Evolutionary conservation across 768 basidiomycete genomes (phyloP).

Genomic region (Ramaria rubella): DNA sequence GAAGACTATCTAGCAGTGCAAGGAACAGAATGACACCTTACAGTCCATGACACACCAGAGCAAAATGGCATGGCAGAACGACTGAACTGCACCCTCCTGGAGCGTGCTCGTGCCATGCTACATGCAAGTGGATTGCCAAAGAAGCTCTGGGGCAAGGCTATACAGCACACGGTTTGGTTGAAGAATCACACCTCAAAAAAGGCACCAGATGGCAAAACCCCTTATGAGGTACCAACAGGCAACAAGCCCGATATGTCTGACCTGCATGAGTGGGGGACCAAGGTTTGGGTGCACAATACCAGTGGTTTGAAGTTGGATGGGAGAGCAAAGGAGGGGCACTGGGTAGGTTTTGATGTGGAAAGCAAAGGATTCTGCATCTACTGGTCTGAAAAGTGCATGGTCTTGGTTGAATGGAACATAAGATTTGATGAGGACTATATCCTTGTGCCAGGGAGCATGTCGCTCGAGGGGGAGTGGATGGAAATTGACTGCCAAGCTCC

Average conservation of each 20-base stretch:
- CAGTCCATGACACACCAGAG: no score
- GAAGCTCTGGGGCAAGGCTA: slow-evolving; percentile 22
- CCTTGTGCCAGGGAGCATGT: background rate
- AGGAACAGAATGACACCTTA: slow-evolving; percentile 38
- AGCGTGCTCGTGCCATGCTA: slow-evolving; percentile 23
- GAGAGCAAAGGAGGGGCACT: no score
- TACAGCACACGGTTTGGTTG: slow-evolving; percentile 17
- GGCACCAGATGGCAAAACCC: slow-evolving; percentile 16
- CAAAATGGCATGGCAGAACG: no score
- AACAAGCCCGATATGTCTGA: no score
- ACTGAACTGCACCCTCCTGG: slow-evolving; percentile 33
- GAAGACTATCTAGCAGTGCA: slow-evolving; percentile 22
- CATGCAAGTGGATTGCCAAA: slow-evolving; percentile 29
- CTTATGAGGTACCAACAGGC: slow-evolving; percentile 18
- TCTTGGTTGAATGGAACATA: background rate
- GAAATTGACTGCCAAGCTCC: background rate
- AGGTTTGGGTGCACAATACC: slow-evolving; percentile 23
- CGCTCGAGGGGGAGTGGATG: no score
- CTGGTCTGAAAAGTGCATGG: background rate
- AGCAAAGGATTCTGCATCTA: no score
- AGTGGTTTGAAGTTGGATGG: no score
- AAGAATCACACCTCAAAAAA: no score
- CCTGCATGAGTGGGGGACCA: no score
- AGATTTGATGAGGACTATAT: no score
- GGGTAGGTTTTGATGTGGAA: no score